Conservation (phyloP, 805 yeast species). For the Wickerhamomyces rabaulensis region DNA sequence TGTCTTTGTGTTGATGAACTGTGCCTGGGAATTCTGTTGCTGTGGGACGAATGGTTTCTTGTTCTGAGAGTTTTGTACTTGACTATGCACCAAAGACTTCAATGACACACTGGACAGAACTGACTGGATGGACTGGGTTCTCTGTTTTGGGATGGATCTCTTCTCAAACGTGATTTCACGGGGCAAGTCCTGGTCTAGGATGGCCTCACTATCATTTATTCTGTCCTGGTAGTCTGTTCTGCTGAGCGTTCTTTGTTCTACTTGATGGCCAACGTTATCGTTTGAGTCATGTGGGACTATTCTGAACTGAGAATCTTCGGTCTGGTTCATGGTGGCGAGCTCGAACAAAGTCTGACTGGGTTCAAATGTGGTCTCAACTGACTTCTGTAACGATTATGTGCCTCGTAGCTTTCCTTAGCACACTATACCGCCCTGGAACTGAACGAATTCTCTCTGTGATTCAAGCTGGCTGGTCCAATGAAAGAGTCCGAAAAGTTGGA, state of each 20-base stretch:
- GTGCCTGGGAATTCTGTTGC: slow-evolving; percentile 14
- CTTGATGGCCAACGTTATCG: not conserved
- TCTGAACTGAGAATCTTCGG: not conserved
- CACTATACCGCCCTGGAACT: not conserved
- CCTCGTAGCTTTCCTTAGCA: not conserved
- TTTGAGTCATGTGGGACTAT: not conserved
- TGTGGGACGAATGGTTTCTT: slow-evolving; percentile 10
- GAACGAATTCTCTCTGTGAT: not conserved
- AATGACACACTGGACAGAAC: slow-evolving; percentile 54
- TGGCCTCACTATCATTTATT: not conserved
- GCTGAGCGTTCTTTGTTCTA: not conserved
- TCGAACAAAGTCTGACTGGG: not conserved
- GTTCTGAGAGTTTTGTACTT: slow-evolving; percentile 25
- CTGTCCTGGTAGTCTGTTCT: not conserved
- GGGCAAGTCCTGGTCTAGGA: slow-evolving; percentile 57
- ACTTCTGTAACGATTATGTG: not conserved
- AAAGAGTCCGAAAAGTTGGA: not conserved
- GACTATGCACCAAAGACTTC: slow-evolving; percentile 52
- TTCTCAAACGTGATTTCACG: slow-evolving; percentile 57
- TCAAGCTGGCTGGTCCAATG: not conserved
- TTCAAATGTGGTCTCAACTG: not conserved
- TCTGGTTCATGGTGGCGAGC: not conserved
- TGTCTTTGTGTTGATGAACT: slow-evolving; percentile 26
- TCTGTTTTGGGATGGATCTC: slow-evolving; percentile 52
- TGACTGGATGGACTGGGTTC: slow-evolving; percentile 36